Evolutionary conservation across 208 protist genomes (phyloP).

Genomic region (Acanthamoeba lenticulata): DNA sequence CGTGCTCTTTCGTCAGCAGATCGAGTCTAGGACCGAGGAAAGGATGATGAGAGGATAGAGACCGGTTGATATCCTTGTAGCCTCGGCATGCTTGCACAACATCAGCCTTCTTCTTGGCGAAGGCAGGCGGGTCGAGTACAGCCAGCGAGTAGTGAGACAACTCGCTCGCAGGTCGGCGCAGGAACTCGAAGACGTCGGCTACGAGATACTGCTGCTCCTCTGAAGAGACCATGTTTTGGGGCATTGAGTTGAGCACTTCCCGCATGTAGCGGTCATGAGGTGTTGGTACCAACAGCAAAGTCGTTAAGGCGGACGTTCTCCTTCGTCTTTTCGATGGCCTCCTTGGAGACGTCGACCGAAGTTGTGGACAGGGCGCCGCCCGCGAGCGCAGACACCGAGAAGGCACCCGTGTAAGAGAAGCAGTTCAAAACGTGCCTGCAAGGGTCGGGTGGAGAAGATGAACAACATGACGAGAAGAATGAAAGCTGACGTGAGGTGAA

Average conservation of each 20-base stretch:
- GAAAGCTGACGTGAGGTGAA: background rate
- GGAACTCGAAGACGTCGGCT: background rate
- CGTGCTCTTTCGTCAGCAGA: background rate
- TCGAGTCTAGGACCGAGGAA: background rate
- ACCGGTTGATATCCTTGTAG: slow-evolving; percentile 2
- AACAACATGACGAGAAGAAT: background rate
- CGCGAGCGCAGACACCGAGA: background rate
- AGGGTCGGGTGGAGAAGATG: too few relatives aligned
- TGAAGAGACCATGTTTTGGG: too few relatives aligned
- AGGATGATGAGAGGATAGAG: too few relatives aligned
- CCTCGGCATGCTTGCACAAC: background rate
- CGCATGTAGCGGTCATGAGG: too few relatives aligned
- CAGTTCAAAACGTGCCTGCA: background rate
- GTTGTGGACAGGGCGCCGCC: background rate
- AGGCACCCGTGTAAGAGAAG: background rate
- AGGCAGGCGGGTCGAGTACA: background rate
- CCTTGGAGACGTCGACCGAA: background rate
- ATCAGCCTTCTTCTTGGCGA: background rate
- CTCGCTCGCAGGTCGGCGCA: background rate
- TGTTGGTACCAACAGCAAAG: background rate
- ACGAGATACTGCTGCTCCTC: background rate
- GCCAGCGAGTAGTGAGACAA: background rate
- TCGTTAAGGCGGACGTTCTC: background rate
- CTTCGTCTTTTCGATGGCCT: background rate
- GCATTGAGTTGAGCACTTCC: too few relatives aligned